Evolutionary conservation across 2,329 filamentous ascomycete species (phyloP).

Genomic region (Thelonectria olida): DNA sequence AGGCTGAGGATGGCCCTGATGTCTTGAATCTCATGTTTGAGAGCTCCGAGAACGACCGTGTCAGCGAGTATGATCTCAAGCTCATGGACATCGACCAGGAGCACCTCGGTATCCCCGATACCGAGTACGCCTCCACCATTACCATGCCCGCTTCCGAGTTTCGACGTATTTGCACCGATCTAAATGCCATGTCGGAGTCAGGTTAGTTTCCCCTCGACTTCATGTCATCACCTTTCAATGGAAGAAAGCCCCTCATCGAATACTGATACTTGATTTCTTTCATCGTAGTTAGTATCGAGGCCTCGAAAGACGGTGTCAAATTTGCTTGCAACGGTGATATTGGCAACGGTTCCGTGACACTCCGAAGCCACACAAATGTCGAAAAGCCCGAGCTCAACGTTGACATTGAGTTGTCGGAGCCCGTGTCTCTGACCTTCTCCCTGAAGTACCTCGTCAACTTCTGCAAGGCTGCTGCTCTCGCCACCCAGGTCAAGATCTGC

Average conservation of each 20-base stretch:
- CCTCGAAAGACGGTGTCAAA: slow-evolving; percentile 96
- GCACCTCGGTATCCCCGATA: slow-evolving; percentile 97
- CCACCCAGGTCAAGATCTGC: slow-evolving; percentile 85
- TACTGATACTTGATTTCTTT: slow-evolving; percentile 18
- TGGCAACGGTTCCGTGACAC: slow-evolving; percentile 91
- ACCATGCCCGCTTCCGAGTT: slow-evolving; percentile 91
- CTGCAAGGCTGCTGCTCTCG: slow-evolving; percentile 94
- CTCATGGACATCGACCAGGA: slow-evolving; percentile 99
- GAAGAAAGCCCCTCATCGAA: not conserved
- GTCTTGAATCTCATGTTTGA: slow-evolving; percentile 96
- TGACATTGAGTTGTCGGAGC: slow-evolving; percentile 89
- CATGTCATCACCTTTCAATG: not conserved
- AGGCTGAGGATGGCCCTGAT: slow-evolving; percentile 96
- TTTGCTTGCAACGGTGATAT: slow-evolving; percentile 95
- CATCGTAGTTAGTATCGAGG: slow-evolving; percentile 85
- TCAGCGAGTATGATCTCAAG: slow-evolving; percentile 99
- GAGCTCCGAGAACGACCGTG: slow-evolving; percentile 84
- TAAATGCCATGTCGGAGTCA: slow-evolving; percentile 93
- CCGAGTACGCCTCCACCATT: slow-evolving; percentile 95
- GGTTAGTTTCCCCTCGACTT: slow-evolving; percentile 65
- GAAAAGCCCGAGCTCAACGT: slow-evolving; percentile 90
- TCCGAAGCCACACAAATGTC: slow-evolving; percentile 87
- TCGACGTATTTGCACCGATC: slow-evolving; percentile 91
- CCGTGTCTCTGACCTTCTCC: slow-evolving; percentile 94
- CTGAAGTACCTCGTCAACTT: slow-evolving; percentile 99